Percentiles rank a stretch among this genome's conserved stretches.
Evolutionary conservation across 2,329 filamentous ascomycete species (phyloP).

Genomic region (Pseudonectria foliicola): DNA sequence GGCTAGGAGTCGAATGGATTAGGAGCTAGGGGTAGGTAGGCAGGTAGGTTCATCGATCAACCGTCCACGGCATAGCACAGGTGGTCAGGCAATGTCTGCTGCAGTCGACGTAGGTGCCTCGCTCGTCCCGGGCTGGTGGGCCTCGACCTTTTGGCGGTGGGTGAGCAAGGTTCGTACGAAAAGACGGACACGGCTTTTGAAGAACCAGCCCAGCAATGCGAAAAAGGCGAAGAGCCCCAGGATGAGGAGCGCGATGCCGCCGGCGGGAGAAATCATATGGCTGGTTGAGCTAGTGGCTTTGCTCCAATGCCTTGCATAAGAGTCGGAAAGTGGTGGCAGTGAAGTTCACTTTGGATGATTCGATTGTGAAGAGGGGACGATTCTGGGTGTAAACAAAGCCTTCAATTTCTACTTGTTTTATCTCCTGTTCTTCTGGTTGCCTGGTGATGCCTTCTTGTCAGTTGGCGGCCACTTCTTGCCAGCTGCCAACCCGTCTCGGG

Average conservation of each 20-base stretch:
- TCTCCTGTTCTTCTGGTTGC: constrained; percentile 2
- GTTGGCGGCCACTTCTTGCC: constrained; percentile 3
- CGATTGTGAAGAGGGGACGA: background rate
- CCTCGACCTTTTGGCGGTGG: constrained; percentile 10
- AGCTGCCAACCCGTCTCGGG: constrained; percentile 6
- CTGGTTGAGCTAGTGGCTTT: background rate
- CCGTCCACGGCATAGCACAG: too few relatives aligned
- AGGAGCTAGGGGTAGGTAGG: too few relatives aligned
- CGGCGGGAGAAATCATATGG: constrained; percentile 23
- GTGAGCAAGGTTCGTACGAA: constrained; percentile 23
- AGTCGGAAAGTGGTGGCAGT: background rate
- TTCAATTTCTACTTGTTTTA: background rate
- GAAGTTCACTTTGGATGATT: background rate
- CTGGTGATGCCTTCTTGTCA: constrained; percentile 1
- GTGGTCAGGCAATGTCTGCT: constrained; percentile 11
- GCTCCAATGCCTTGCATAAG: too few relatives aligned
- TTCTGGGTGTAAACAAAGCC: background rate
- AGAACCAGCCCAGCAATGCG: constrained; percentile 22
- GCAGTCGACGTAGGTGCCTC: constrained; percentile 7
- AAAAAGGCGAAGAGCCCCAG: constrained; percentile 24
- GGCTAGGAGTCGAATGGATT: background rate
- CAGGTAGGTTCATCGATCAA: too few relatives aligned
- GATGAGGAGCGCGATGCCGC: constrained; percentile 26
- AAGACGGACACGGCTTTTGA: constrained; percentile 21
- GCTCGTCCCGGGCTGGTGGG: background rate